phyloP scores from a whole-genome alignment of 2,329 filamentous ascomycete genomes.

The Scedosporium dehoogii region DNA sequence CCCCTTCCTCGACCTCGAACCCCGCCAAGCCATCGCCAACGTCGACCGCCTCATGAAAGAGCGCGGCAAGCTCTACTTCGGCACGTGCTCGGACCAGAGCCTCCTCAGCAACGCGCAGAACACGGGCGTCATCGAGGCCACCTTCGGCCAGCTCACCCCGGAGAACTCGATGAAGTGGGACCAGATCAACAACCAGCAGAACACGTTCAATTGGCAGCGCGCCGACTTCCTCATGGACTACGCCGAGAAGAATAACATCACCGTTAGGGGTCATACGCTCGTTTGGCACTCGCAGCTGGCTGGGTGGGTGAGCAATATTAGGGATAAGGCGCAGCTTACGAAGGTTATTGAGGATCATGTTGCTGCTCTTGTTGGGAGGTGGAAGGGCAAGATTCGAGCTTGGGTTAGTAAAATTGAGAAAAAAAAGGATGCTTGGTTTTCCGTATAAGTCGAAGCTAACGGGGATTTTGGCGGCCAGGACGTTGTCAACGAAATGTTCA shows the following conservation, averaged over 20 bases:
- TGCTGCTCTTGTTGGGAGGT: slow-evolving; percentile 44
- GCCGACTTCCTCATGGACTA: slow-evolving; percentile 52
- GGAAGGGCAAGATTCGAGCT: slow-evolving; percentile 52
- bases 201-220: slow-evolving; percentile 43
- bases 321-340: slow-evolving; percentile 40
- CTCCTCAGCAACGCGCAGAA: slow-evolving; percentile 40
- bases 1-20: slow-evolving; percentile 7
- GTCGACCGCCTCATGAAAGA: slow-evolving; percentile 4
- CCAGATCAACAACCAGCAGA: slow-evolving; percentile 35
- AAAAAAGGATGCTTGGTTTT: neutral
- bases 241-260: slow-evolving; percentile 44
- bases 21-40: slow-evolving; percentile 6
- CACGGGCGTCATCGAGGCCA: slow-evolving; percentile 39
- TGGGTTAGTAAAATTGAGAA: slow-evolving; percentile 23
- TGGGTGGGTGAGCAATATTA: slow-evolving; percentile 48
- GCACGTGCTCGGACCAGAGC: slow-evolving; percentile 44
- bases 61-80: slow-evolving; percentile 54
- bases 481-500: slow-evolving; percentile 56
- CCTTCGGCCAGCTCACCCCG: slow-evolving; percentile 56
- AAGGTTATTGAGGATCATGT: slow-evolving; percentile 51
- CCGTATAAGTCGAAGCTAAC: neutral
- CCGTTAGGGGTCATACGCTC: slow-evolving; percentile 56
- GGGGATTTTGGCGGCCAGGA: slow-evolving; percentile 21
- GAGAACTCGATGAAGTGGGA: slow-evolving; percentile 69
- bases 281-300: slow-evolving; percentile 54